Base-by-base conservation (phyloP, 2,329 filamentous ascomycete species). In the Lithohypha guttulata region DNA sequence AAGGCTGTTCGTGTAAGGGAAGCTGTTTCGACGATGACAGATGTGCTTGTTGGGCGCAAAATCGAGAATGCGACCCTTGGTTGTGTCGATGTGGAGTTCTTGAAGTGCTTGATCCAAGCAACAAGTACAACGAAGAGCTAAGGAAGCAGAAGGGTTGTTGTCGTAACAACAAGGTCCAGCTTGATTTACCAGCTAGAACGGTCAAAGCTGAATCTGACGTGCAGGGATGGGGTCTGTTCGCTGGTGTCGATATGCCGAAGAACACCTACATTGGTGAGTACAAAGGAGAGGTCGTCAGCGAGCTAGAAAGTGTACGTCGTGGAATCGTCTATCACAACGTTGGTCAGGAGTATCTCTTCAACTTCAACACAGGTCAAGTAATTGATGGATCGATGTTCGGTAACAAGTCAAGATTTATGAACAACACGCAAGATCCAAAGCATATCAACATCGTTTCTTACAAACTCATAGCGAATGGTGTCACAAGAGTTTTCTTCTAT, bases 241-340 rank as follows among this genome's bases (percentile, higher is more conserved):
- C 79, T 1, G 79, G 77, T 3, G 77, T 84, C 52, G 65, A 75
- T 39, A 76, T 85, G 44, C 63, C 64, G 3, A 68, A 72, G 43
- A 75, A 79, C 37, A 78, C 82, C n/a, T 89, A 82, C 49, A 68
- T 91, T 13, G 80, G 82, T 21, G 84, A 91, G 56, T 91, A 91
- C 55, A 76, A 77, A 2, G 84, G 84, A 32, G 84, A 91, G 56
- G 66, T 85, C 8, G 79, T 89, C 42, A 77, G 74, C 3, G 21
- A 7, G 7, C 9, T 13, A 14, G 13, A 27, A 9, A 76, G 75
- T 3, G 74, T 83, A 17, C 72, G 81, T 3, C 70, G 82, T 25
- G 78, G 79, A 42, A 73, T 73, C 6, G 59, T 59, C 6, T 63
- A 65, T 34, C 57, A 64, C 35, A 49, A 56, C 15, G 53, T 57